Percentiles rank a stretch among this genome's conserved stretches.
These are phyloP conservation scores for Epichloe typhina DNA, from an alignment of 2,329 filamentous ascomycete species.

Conservation along the genomic window DNA sequence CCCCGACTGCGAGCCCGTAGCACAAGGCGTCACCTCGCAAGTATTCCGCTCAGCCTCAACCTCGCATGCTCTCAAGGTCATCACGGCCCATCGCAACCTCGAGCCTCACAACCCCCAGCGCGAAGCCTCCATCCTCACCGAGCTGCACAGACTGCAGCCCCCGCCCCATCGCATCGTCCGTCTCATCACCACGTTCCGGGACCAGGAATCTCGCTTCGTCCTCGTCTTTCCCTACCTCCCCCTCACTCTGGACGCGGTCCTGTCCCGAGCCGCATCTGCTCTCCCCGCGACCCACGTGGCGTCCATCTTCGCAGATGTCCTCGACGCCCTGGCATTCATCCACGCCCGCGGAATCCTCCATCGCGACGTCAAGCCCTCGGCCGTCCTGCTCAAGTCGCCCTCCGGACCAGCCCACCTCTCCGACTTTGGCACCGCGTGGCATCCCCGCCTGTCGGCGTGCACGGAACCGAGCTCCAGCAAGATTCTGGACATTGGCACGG, in stretches of 20 bases:
- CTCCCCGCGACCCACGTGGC: constrained; percentile 20
- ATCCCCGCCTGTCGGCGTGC: constrained; percentile 40
- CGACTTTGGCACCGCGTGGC: constrained; percentile 91
- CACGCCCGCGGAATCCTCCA: constrained; percentile 73
- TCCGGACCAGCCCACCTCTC: constrained; percentile 65
- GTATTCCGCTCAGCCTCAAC: constrained; percentile 57
- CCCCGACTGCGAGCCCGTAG: constrained; percentile 38
- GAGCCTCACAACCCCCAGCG: constrained; percentile 73
- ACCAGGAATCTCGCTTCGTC: constrained; percentile 58
- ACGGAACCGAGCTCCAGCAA: constrained; percentile 59
- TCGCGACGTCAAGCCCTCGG: constrained; percentile 87
- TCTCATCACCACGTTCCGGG: constrained; percentile 60
- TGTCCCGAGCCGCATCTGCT: not conserved
- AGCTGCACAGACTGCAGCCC: constrained; percentile 31
- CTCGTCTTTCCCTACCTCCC: constrained; percentile 76
- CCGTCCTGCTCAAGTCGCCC: constrained; percentile 58
- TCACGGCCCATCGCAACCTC: constrained; percentile 56
- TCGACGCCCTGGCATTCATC: constrained; percentile 56
- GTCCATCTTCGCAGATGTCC: constrained; percentile 49
- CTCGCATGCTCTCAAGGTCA: constrained; percentile 67
- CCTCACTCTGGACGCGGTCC: constrained; percentile 46
- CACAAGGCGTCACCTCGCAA: constrained; percentile 63
- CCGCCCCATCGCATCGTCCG: constrained; percentile 36
- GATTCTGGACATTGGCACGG: constrained; percentile 87
- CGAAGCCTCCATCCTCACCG: constrained; percentile 61